Evolutionary conservation across 306 rosid species (phyloP).

Genomic region (Abrus precatorius): DNA sequence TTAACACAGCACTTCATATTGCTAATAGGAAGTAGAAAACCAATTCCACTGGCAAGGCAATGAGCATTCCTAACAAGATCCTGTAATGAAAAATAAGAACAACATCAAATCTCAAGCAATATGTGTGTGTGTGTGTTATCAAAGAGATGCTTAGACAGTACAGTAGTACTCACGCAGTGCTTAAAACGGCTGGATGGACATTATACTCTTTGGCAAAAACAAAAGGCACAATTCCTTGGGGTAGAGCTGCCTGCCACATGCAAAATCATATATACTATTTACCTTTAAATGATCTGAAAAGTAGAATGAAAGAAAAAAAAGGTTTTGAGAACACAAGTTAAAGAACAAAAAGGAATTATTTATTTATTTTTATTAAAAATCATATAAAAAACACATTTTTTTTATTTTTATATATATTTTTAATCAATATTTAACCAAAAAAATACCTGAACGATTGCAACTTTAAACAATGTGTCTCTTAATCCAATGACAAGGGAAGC

Average conservation of each 20-base stretch:
- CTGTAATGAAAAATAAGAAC: conserved; percentile 56
- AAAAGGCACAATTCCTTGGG: conserved; percentile 96
- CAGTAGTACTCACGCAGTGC: conserved; percentile 72
- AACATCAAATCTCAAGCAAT: conserved; percentile 42
- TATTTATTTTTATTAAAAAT: no score
- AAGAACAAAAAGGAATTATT: no score
- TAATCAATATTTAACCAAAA: no score
- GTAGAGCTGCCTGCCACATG: conserved; percentile 89
- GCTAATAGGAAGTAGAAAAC: conserved; percentile 80
- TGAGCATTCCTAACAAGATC: conserved; percentile 83
- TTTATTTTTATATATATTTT: no score
- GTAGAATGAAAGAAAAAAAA: background rate
- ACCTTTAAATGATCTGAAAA: conserved; percentile 43
- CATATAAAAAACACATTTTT: no score
- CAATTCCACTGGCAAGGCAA: conserved; percentile 87
- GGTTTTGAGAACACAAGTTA: no score
- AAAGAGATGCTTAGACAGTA: conserved; percentile 22
- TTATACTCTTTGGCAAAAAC: conserved; percentile 93
- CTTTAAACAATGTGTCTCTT: conserved; percentile 61
- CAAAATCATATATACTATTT: conserved; percentile 5
- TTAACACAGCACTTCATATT: conserved; percentile 50
- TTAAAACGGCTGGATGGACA: conserved; percentile 77
- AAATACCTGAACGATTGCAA: conserved; percentile 83
- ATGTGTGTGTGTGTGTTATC: background rate
- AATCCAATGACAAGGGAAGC: conserved; percentile 75